phyloP scores from a whole-genome alignment of 2,329 filamentous ascomycete genomes.

The Nakataea oryzae region DNA sequence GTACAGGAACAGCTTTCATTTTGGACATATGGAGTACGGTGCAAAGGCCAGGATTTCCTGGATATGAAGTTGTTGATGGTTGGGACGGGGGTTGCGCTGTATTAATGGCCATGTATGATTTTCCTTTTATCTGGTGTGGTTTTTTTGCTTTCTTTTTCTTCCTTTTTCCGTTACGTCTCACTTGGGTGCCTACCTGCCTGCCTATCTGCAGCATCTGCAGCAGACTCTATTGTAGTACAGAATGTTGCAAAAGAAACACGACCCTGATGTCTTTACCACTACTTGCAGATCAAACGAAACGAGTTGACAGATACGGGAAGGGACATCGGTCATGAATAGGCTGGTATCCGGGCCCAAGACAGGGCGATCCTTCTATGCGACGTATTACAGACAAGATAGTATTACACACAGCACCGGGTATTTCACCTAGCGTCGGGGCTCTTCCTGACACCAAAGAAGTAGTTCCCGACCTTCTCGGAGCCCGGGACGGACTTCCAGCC shows the following conservation, averaged over 20 bases:
- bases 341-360: neutral
- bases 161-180: neutral
- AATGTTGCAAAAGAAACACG: too few relatives aligned
- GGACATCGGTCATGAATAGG: too few relatives aligned
- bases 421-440: slow-evolving; percentile 2
- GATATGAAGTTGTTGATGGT: neutral
- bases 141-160: neutral
- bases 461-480: slow-evolving; percentile 84
- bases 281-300: too few relatives aligned
- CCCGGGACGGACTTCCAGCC: slow-evolving; percentile 80
- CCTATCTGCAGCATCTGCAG: too few relatives aligned
- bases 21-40: too few relatives aligned
- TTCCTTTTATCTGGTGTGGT: neutral
- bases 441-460: slow-evolving; percentile 78
- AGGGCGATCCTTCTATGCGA: neutral
- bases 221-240: too few relatives aligned
- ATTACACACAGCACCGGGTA: neutral
- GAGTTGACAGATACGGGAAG: too few relatives aligned
- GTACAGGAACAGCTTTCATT: too few relatives aligned
- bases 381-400: neutral
- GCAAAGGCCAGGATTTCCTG: too few relatives aligned
- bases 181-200: too few relatives aligned
- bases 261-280: too few relatives aligned
- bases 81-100: neutral
- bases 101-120: neutral